phyloP scores from a whole-genome alignment of 23 red algal genomes.

The Pyropia yezoensis region DNA sequence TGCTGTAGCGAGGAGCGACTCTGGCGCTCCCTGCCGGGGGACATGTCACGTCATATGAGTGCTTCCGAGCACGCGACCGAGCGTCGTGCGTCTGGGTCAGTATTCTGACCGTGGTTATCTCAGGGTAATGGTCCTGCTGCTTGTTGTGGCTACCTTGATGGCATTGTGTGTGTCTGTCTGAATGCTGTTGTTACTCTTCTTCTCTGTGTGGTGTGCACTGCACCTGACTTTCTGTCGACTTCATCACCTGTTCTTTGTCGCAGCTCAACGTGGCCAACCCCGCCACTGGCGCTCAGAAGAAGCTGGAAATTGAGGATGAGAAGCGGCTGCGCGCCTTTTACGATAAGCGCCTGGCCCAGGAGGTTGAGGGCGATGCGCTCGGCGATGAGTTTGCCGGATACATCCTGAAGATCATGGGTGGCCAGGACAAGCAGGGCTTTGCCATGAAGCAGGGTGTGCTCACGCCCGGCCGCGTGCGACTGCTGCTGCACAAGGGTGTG shows the following conservation, averaged over 20 bases:
- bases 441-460: conserved; percentile 95
- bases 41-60: no score
- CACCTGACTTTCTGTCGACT: not conserved
- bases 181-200: no score
- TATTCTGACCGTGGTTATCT: no score
- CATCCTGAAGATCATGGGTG: conserved; percentile 95
- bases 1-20: no score
- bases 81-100: no score
- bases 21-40: no score
- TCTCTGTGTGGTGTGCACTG: not conserved
- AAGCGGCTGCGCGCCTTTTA: conserved; percentile 81
- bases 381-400: conserved; percentile 90
- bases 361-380: conserved; percentile 81
- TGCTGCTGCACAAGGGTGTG: conserved; percentile 77
- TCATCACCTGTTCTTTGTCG: not conserved
- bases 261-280: conserved; percentile 98
- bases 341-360: conserved; percentile 85
- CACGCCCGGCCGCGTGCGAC: conserved; percentile 82
- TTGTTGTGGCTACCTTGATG: no score
- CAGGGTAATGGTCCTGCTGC: no score
- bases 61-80: no score
- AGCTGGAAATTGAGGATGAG: conserved; percentile 93
- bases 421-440: conserved; percentile 99
- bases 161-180: no score
- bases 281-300: conserved; percentile 92